phyloP scores from a whole-genome alignment of 495 filamentous ascomycete genomes.

The Trypethelium eluteriae region DNA sequence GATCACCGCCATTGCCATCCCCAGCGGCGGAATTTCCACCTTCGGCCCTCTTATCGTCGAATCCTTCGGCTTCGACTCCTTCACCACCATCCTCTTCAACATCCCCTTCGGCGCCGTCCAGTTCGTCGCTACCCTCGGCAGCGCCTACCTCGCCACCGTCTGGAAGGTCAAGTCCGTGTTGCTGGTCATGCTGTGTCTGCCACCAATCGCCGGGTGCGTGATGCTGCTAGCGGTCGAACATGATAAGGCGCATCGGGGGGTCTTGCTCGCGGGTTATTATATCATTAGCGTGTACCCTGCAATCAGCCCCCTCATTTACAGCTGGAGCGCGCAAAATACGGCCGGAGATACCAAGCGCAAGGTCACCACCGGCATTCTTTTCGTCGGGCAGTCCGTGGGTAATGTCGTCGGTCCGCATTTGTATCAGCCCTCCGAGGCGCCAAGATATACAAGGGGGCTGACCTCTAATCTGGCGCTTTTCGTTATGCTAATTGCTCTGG shows the following conservation, averaged over 20 bases:
- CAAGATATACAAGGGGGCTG: too few species aligned
- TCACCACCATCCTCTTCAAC: constrained; percentile 20
- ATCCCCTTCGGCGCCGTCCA: constrained; percentile 17
- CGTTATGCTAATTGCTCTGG: constrained; percentile 22
- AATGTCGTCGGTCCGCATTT: constrained; percentile 25
- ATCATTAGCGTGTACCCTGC: constrained; percentile 12
- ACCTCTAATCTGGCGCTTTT: too few species aligned
- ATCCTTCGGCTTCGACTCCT: constrained; percentile 20
- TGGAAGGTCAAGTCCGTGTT: constrained; percentile 9
- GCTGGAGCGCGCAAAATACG: constrained; percentile 32
- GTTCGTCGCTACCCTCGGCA: constrained; percentile 17
- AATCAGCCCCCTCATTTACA: constrained; percentile 36
- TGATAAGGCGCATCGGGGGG: too few species aligned
- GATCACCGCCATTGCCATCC: constrained; percentile 26
- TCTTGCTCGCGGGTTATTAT: too few species aligned
- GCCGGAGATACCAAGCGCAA: constrained; percentile 31
- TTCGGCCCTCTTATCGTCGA: constrained; percentile 22
- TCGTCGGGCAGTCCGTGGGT: constrained; percentile 31
- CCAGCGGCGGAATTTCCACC: constrained; percentile 20
- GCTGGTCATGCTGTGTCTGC: not conserved
- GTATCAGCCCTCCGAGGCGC: constrained; percentile 22
- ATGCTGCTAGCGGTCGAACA: too few species aligned
- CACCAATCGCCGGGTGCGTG: too few species aligned
- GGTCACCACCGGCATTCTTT: constrained; percentile 16
- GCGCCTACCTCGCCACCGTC: not conserved